phyloP scores from a whole-genome alignment of 176 grass and related monocot species.

The Triticum monococcum region DNA sequence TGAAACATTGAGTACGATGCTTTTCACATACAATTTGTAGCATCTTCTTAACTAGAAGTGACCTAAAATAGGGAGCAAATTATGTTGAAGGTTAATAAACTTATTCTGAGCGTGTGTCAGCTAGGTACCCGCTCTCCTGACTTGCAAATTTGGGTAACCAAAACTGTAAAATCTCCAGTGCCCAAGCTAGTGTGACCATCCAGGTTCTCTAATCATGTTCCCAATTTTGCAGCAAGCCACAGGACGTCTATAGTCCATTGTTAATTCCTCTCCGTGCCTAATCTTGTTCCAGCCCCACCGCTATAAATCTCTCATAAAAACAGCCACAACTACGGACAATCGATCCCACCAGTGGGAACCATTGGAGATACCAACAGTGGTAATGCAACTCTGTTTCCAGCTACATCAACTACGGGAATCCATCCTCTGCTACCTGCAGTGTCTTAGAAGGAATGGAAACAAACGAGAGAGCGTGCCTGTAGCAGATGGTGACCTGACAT shows the following conservation, averaged over 20 bases:
- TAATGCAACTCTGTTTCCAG: too few relatives aligned
- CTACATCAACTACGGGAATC: too few relatives aligned
- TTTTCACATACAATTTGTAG: neutral
- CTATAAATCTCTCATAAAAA: too few relatives aligned
- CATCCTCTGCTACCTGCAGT: too few relatives aligned
- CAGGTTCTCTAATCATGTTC: neutral
- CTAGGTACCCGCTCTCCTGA: neutral
- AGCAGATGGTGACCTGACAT: neutral
- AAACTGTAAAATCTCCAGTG: neutral
- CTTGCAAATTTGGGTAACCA: neutral
- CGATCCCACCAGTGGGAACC: too few relatives aligned
- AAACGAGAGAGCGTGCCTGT: neutral
- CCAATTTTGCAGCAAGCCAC: neutral
- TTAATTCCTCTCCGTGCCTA: neutral
- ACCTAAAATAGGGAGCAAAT: neutral
- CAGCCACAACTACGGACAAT: too few relatives aligned
- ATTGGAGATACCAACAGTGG: too few relatives aligned
- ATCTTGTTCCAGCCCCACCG: neutral
- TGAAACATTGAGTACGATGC: neutral
- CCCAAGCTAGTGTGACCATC: neutral
- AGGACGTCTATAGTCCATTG: neutral
- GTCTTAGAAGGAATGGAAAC: too few relatives aligned
- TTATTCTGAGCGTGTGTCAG: neutral
- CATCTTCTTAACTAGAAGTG: neutral
- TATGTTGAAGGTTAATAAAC: neutral